Conservation (phyloP, 768 basidiomycete genomes). For the Termitomyces sp. region DNA sequence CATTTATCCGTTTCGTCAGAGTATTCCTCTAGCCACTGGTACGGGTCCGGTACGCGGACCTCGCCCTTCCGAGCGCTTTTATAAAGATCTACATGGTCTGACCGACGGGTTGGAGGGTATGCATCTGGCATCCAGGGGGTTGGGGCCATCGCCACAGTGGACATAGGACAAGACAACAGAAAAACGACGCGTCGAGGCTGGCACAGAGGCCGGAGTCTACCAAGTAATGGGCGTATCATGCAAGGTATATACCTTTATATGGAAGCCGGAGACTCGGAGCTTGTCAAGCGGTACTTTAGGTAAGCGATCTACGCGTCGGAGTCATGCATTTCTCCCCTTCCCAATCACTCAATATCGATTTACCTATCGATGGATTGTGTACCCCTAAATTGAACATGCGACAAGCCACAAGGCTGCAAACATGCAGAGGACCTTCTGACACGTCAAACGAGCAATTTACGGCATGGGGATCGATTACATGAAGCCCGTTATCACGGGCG, state of each 20-base stretch:
- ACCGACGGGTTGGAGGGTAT: constrained; percentile 67
- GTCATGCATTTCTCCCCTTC: constrained; percentile 1
- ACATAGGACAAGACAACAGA: constrained; percentile 23
- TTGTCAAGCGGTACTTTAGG: neutral
- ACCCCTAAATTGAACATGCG: constrained; percentile 12
- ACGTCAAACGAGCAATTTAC: constrained; percentile 2
- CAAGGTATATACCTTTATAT: constrained; percentile 18
- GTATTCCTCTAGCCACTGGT: constrained; percentile 70
- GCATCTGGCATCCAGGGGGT: constrained; percentile 53
- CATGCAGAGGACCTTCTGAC: constrained; percentile 8
- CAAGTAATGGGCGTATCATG: constrained; percentile 24
- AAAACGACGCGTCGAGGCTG: constrained; percentile 23
- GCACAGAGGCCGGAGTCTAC: constrained; percentile 11
- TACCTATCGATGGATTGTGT: constrained; percentile 14
- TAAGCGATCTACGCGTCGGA: constrained; percentile 1
- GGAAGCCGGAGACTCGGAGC: constrained; percentile 3
- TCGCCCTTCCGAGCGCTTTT: constrained; percentile 61
- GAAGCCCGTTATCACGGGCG: neutral
- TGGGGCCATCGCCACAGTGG: constrained; percentile 32
- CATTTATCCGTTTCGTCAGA: constrained; percentile 64
- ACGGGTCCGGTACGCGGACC: constrained; percentile 68
- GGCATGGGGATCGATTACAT: constrained; percentile 2
- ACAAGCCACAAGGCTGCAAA: constrained; percentile 12
- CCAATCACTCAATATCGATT: constrained; percentile 7
- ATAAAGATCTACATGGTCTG: constrained; percentile 67